Base-by-base conservation (phyloP, 495 filamentous ascomycete genomes). In the Lasiosphaeria ovina region DNA sequence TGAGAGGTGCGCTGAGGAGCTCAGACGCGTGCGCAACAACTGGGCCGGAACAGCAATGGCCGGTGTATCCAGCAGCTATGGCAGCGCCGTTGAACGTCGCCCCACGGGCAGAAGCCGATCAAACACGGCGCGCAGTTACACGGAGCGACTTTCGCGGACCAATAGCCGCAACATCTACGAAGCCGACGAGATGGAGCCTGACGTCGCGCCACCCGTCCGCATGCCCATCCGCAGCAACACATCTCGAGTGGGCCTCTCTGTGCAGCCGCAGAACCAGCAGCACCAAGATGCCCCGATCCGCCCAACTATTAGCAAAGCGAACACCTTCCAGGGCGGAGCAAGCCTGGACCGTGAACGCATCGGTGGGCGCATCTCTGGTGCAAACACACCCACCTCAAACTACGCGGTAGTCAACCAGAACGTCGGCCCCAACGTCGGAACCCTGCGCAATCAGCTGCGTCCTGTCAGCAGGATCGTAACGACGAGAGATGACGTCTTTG, bases 1-100 rank as follows among this genome's bases (percentile, higher is more conserved):
- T 67, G 93, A 98, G 66, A 85, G 88, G 33, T 96, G 91, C 69
- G 84, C 90, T 17, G 93, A 98, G 17, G 82, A 85, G 64, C 79
- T 85, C 53, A 69, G 80, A 0, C 76, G 80, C 7, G 71, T 77
- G 59, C 79, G 78, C 54, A 72, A 79, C 62, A 76, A 78, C 61
- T 84, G 79, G 80, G 64, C 66, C 24, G 65, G 61, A 24, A 56
- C 62, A 16, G 24, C 66, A 0, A 32, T 40, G 5, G 35, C 35
- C 31, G 4, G 64, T 16, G 45, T 57, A 0, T 38, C 55, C 45
- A 59, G 49, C 40, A 55, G 56, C 35, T 62, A 65, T 52, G 60
- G 64, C 66, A 55, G 71, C 62, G 58, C 60, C 59, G 53, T 69
- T 62, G 59, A 58, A 47, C 53, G 61, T 10, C 59, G 66, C 17